Percentiles rank a stretch among this genome's conserved stretches.
Conservation (phyloP, 805 yeast genomes). For the Kodamaea lidongshanica region DNA sequence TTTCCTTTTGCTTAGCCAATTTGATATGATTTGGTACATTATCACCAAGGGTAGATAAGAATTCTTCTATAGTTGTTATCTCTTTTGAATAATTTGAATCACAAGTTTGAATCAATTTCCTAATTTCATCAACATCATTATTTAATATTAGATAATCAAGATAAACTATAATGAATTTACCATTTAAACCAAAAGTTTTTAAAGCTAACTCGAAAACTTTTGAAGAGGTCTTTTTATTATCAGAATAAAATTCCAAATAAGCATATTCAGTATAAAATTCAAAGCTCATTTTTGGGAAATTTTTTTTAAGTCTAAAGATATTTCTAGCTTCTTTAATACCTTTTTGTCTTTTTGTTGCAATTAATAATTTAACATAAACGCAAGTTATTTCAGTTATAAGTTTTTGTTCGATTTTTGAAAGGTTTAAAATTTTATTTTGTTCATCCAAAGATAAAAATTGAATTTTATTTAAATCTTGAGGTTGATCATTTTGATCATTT, state of each 20-base stretch:
- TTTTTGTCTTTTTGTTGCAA: conserved; percentile 57
- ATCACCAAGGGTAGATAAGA: conserved; percentile 9
- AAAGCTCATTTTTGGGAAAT: conserved; percentile 52
- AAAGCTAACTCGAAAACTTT: conserved; percentile 77
- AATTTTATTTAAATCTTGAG: conserved; percentile 6
- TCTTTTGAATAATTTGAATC: conserved; percentile 46
- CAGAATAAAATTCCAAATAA: conserved; percentile 65
- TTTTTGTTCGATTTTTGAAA: conserved; percentile 18
- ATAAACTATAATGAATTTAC: conserved; percentile 61
- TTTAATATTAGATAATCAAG: conserved; percentile 62
- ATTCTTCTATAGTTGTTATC: conserved; percentile 19
- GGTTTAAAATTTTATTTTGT: conserved; percentile 12
- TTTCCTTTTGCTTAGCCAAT: conserved; percentile 14
- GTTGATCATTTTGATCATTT: background rate
- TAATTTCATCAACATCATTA: conserved; percentile 68
- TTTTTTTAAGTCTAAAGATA: conserved; percentile 65
- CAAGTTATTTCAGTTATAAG: conserved; percentile 45
- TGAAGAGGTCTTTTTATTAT: conserved; percentile 60
- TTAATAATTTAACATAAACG: conserved; percentile 65
- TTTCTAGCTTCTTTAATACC: conserved; percentile 70
- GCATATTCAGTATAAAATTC: conserved; percentile 82
- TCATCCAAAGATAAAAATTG: conserved; percentile 13
- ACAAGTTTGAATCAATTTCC: conserved; percentile 76
- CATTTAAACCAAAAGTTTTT: conserved; percentile 48
- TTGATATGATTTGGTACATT: conserved; percentile 39